Conservation (phyloP, 306 rosid genomes). For the Quercus suber region DNA sequence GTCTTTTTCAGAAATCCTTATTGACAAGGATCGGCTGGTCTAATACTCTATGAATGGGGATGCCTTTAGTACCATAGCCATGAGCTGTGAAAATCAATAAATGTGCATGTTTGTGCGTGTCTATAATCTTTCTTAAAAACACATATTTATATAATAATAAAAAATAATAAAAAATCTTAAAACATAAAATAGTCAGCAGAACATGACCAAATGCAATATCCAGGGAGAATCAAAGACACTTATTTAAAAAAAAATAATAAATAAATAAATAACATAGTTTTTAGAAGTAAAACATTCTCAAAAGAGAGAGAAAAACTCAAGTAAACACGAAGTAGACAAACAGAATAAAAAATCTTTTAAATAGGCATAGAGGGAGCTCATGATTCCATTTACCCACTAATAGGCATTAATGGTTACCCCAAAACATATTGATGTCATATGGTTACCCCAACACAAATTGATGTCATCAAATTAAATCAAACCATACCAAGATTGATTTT, state of each 20-base stretch:
- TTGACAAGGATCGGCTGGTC: not conserved
- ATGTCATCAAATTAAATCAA: not conserved
- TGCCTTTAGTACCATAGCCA: not conserved
- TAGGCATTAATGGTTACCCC: not conserved
- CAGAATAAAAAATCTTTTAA: not conserved
- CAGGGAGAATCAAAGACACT: not conserved
- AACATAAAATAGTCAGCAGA: not conserved
- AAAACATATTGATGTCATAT: not conserved
- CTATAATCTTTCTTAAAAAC: too few relatives aligned
- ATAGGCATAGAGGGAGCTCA: slow-evolving; percentile 2
- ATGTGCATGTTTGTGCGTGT: not conserved
- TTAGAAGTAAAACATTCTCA: not conserved
- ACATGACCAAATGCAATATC: not conserved
- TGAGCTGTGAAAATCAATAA: not conserved
- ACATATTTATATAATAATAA: too few relatives aligned
- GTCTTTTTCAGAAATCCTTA: not conserved
- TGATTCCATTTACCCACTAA: not conserved
- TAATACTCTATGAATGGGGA: not conserved
- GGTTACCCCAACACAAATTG: not conserved
- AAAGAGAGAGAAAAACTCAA: not conserved
- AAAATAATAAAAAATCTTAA: not conserved
- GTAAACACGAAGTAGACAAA: not conserved
- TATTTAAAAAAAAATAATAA: not conserved
- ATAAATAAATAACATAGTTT: not conserved
- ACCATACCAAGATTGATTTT: not conserved